Evolutionary conservation across 2,329 filamentous ascomycete genomes (phyloP).

Genomic region (Colletotrichum scovillei): DNA sequence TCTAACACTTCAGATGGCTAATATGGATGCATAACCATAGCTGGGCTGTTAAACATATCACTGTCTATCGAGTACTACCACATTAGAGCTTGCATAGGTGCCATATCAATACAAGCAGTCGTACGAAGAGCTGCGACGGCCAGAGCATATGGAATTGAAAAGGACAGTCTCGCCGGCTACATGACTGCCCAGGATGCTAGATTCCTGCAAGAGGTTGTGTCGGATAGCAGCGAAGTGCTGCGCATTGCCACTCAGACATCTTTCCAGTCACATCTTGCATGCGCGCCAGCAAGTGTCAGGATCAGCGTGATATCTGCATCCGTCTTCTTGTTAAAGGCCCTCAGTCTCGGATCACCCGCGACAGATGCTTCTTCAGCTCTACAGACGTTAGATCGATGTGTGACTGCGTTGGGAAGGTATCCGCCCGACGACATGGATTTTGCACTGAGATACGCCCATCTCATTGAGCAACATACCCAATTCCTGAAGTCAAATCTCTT

Average conservation of each 20-base stretch:
- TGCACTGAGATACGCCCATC: constrained; percentile 38
- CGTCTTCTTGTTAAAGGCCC: not conserved
- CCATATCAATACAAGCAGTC: not conserved
- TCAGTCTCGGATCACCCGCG: not conserved
- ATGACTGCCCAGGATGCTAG: constrained; percentile 36
- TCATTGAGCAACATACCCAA: constrained; percentile 39
- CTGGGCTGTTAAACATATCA: not conserved
- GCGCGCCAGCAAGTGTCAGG: not conserved
- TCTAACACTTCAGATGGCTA: not conserved
- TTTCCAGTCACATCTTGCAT: not conserved
- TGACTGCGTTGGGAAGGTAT: constrained; percentile 20
- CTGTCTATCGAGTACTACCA: not conserved
- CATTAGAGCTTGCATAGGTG: not conserved
- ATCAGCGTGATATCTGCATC: not conserved
- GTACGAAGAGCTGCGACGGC: not conserved
- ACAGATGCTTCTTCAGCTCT: not conserved
- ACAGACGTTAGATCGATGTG: constrained; percentile 30
- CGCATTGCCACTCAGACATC: constrained; percentile 16
- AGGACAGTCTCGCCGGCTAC: constrained; percentile 32
- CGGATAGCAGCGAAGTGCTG: constrained; percentile 36
- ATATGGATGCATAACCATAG: not conserved
- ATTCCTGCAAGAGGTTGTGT: constrained; percentile 38
- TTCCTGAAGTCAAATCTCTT: constrained; percentile 1
- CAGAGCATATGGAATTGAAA: not conserved
- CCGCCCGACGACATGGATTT: constrained; percentile 41